These are phyloP conservation scores for Wickerhamiella siamensis DNA, from an alignment of 805 yeast species.

Conservation along the genomic window DNA sequence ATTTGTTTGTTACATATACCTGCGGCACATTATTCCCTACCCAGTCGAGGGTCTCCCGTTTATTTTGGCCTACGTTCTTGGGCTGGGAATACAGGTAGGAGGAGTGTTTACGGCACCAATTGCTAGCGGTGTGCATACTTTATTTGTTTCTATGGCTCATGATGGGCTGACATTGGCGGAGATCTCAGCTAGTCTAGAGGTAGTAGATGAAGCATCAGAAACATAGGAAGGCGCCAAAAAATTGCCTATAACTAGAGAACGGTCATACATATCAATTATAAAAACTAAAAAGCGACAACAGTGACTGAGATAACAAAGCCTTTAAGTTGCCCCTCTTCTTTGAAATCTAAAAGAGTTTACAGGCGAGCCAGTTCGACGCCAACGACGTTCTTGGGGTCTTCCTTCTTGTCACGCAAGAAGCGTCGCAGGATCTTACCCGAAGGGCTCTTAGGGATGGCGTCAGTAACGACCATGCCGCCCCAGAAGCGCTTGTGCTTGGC, in stretches of 20 bases:
- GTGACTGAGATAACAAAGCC: too few relatives aligned
- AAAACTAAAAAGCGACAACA: too few relatives aligned
- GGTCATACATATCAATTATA: too few relatives aligned
- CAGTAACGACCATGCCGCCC: conserved; percentile 48
- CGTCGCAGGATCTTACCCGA: conserved; percentile 93
- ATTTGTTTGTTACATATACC: conserved; percentile 48
- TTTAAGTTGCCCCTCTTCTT: neutral
- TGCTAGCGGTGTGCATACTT: conserved; percentile 68
- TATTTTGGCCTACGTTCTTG: conserved; percentile 55
- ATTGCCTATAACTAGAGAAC: too few relatives aligned
- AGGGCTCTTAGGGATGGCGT: conserved; percentile 83
- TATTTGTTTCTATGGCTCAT: conserved; percentile 46
- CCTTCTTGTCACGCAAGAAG: conserved; percentile 47
- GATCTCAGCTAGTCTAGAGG: too few relatives aligned
- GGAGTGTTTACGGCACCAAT: conserved; percentile 60
- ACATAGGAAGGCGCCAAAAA: too few relatives aligned
- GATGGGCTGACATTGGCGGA: neutral
- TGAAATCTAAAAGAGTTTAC: too few relatives aligned
- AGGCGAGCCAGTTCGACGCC: conserved; percentile 12
- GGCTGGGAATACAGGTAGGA: conserved; percentile 63
- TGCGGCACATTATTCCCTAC: conserved; percentile 55
- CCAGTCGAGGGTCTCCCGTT: conserved; percentile 34
- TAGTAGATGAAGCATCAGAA: too few relatives aligned
- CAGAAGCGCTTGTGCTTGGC: conserved; percentile 27
- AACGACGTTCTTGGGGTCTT: conserved; percentile 13